phyloP scores from a whole-genome alignment of 192 early-diverging fungal species.

The Rhizophlyctis rosea region DNA sequence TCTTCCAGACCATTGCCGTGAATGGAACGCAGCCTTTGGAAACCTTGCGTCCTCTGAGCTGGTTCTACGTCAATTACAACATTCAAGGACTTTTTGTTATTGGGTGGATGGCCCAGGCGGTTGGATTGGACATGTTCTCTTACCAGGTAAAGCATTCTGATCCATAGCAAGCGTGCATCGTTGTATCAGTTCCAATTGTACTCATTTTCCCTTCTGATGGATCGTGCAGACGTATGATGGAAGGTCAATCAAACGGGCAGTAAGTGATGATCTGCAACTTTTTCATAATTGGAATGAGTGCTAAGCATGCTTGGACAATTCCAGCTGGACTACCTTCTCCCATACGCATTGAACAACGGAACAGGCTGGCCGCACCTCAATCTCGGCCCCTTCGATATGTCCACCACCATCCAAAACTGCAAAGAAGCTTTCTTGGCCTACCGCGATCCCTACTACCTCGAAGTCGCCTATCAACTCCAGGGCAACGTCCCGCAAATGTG shows the following conservation, averaged over 20 bases:
- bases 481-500: conserved; percentile 9
- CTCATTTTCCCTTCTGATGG: no score
- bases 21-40: conserved; percentile 44
- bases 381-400: not conserved
- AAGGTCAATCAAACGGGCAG: no score
- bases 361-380: conserved; percentile 35
- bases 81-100: conserved; percentile 9
- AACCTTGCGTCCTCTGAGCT: conserved; percentile 38
- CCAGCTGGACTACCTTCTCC: conserved; percentile 53
- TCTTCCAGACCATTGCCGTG: conserved; percentile 34
- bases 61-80: conserved; percentile 38
- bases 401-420: conserved; percentile 22
- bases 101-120: not conserved
- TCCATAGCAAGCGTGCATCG: no score
- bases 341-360: conserved; percentile 41
- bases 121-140: not conserved
- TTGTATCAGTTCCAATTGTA: no score
- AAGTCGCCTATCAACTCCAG: conserved; percentile 27
- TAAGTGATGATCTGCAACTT: no score
- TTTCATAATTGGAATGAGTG: no score
- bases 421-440: conserved; percentile 51
- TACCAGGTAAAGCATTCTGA: no score
- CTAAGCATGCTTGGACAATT: no score
- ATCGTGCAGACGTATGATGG: no score
- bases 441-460: conserved; percentile 41